Conservation (phyloP, 164 flowering plant species). For the Berberis thunbergii region DNA sequence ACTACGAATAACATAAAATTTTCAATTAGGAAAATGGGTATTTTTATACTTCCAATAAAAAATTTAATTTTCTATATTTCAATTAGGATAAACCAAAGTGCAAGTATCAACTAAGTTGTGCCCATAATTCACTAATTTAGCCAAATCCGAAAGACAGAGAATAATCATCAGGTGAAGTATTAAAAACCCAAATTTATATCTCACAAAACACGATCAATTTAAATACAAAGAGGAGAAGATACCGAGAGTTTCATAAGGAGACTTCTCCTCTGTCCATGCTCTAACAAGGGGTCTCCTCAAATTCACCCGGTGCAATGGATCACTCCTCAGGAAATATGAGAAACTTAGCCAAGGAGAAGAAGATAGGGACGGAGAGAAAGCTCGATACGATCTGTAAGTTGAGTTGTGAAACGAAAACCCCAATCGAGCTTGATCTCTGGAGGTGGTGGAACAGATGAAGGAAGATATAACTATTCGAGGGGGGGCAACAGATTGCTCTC, state of each 20-base stretch:
- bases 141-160: too few species aligned
- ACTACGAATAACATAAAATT: too few species aligned
- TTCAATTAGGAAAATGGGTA: too few species aligned
- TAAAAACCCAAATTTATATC: too few species aligned
- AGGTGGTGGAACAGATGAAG: constrained; percentile 32
- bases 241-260: constrained; percentile 87
- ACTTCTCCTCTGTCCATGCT: constrained; percentile 60
- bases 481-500: constrained; percentile 53
- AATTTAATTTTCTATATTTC: too few species aligned
- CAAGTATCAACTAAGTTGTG: too few species aligned
- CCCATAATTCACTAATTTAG: too few species aligned
- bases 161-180: too few species aligned
- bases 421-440: constrained; percentile 16
- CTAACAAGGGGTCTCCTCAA: constrained; percentile 45
- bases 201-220: background rate
- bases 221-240: background rate
- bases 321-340: constrained; percentile 13
- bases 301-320: constrained; percentile 26
- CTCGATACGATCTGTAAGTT: constrained; percentile 9
- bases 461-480: constrained; percentile 43
- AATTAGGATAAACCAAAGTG: too few species aligned
- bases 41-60: too few species aligned
- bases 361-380: constrained; percentile 18
- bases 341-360: constrained; percentile 17
- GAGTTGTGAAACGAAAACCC: constrained; percentile 30